Percentiles rank a stretch among this genome's conserved stretches.
Evolutionary conservation across 805 yeast species (phyloP).

Genomic region (Saturnispora sekii): DNA sequence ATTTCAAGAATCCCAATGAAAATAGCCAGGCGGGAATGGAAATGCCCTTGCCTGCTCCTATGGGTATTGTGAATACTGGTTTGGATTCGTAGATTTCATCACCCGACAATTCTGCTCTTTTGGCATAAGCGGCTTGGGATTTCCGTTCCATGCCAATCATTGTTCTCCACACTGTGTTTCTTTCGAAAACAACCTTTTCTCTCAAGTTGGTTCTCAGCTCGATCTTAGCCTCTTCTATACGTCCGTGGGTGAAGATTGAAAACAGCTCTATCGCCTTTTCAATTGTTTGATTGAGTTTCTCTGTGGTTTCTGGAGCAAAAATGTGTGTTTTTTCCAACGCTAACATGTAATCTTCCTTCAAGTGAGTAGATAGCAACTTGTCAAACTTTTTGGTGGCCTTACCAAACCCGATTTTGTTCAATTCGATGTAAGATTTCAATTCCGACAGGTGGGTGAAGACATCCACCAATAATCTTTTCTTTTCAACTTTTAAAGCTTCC

Average conservation of each 20-base stretch:
- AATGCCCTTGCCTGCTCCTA: slow-evolving; percentile 24
- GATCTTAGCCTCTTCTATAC: slow-evolving; percentile 31
- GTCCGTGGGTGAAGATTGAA: slow-evolving; percentile 31
- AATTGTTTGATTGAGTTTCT: slow-evolving; percentile 41
- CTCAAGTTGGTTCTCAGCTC: slow-evolving; percentile 51
- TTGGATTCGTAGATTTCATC: slow-evolving; percentile 9
- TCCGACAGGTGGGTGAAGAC: slow-evolving; percentile 72
- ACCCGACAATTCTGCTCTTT: slow-evolving; percentile 17
- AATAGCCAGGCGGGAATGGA: slow-evolving; percentile 28
- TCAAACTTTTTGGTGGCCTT: slow-evolving; percentile 90
- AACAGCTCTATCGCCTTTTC: slow-evolving; percentile 32
- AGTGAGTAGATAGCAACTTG: slow-evolving; percentile 57
- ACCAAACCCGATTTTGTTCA: slow-evolving; percentile 81
- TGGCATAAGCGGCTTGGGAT: slow-evolving; percentile 58
- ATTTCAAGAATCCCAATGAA: slow-evolving; percentile 33
- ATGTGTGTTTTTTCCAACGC: slow-evolving; percentile 37
- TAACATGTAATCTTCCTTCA: slow-evolving; percentile 50
- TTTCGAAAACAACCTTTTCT: slow-evolving; percentile 94
- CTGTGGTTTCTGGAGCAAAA: slow-evolving; percentile 42
- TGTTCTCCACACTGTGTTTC: slow-evolving; percentile 97
- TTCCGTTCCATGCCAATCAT: slow-evolving; percentile 86
- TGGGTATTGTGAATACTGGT: slow-evolving; percentile 17
- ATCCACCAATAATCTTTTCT: slow-evolving; percentile 56
- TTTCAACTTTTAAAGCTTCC: slow-evolving; percentile 48
- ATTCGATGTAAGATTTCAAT: slow-evolving; percentile 69